These are phyloP conservation scores for Xanthoconium stramineum DNA, from an alignment of 768 basidiomycete species.

Conservation along the genomic window DNA sequence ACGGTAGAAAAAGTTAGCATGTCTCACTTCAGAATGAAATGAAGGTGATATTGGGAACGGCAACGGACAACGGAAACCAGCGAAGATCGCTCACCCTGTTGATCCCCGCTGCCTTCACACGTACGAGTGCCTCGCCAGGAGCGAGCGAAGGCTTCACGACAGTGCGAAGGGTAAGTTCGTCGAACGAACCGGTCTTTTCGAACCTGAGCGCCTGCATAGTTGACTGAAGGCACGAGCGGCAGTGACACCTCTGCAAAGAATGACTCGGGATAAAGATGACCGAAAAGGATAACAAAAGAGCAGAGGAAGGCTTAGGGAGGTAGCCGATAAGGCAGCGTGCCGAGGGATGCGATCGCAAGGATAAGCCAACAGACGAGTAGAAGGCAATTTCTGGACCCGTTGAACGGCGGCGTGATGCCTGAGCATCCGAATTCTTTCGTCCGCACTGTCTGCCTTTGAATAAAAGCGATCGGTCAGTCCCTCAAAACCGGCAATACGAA, in stretches of 20 bases:
- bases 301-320: slow-evolving; percentile 2
- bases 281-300: background rate
- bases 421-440: slow-evolving; percentile 8
- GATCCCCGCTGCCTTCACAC: slow-evolving; percentile 32
- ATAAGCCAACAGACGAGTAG: background rate
- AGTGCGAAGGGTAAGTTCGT: slow-evolving; percentile 22
- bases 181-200: slow-evolving; percentile 30
- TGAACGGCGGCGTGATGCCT: no score
- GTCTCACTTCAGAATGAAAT: background rate
- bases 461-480: background rate
- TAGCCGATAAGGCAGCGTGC: background rate
- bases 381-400: background rate
- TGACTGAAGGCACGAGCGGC: background rate
- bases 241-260: background rate
- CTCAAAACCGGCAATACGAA: background rate
- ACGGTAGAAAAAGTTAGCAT: background rate
- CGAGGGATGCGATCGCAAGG: background rate
- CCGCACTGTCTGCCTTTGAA: slow-evolving; percentile 11
- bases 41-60: background rate
- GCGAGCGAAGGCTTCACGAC: slow-evolving; percentile 26
- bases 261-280: background rate
- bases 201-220: slow-evolving; percentile 34
- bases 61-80: background rate
- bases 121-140: slow-evolving; percentile 33
- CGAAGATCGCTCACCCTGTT: slow-evolving; percentile 26